These are phyloP conservation scores for Verruconis gallopava DNA, from an alignment of 2,329 filamentous ascomycete species.

Conservation along the genomic window DNA sequence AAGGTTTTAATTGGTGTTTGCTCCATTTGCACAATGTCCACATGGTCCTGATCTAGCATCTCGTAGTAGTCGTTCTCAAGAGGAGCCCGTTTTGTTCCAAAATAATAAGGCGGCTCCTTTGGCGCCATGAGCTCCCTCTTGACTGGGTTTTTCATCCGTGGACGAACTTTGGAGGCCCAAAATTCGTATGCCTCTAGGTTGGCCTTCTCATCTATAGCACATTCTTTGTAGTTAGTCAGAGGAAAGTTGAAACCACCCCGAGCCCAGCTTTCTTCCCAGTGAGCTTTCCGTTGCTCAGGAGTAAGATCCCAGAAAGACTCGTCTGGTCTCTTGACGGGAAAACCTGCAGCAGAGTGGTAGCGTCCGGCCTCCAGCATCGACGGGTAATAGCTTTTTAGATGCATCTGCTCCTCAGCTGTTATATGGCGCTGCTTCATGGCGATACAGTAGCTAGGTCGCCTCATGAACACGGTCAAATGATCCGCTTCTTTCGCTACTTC, in stretches of 20 bases:
- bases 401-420: constrained; percentile 6
- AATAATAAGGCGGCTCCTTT: constrained; percentile 27
- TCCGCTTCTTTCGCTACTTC: constrained; percentile 23
- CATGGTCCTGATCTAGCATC: constrained; percentile 26
- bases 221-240: constrained; percentile 17
- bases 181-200: constrained; percentile 18
- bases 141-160: constrained; percentile 28
- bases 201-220: constrained; percentile 14
- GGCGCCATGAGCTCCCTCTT: constrained; percentile 33
- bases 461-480: not conserved
- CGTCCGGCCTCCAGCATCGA: constrained; percentile 2
- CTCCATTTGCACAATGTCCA: constrained; percentile 31
- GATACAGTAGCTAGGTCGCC: constrained; percentile 2
- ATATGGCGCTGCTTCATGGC: constrained; percentile 4
- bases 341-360: not conserved
- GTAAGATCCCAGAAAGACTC: constrained; percentile 5
- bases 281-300: constrained; percentile 10
- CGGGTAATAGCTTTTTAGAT: constrained; percentile 8
- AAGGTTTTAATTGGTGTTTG: constrained; percentile 24
- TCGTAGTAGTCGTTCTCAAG: constrained; percentile 10
- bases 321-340: not conserved
- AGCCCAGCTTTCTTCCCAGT: constrained; percentile 13
- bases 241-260: constrained; percentile 19
- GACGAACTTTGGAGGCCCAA: constrained; percentile 15
- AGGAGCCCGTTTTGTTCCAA: constrained; percentile 12